Evolutionary conservation across 352 stramenopile species (phyloP).

Genomic region (Globisporangium okanoganense): DNA sequence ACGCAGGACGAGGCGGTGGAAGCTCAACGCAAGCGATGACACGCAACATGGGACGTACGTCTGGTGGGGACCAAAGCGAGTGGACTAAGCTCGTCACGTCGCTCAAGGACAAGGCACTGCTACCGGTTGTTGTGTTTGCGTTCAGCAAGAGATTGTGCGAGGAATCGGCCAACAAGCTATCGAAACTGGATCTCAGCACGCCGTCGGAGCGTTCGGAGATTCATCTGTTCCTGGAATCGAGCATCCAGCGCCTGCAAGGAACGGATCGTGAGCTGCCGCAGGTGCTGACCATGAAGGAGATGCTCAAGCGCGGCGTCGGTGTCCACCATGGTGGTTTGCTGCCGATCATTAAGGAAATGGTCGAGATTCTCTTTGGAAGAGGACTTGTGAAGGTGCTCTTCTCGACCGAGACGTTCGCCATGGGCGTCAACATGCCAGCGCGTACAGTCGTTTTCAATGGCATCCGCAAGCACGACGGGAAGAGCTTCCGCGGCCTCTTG

Average conservation of each 20-base stretch:
- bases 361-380: slow-evolving; percentile 98
- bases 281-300: slow-evolving; percentile 96
- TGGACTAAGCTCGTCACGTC: slow-evolving; percentile 88
- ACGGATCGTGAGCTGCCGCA: slow-evolving; percentile 98
- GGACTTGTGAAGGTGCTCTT: slow-evolving; percentile 98
- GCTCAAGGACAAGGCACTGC: slow-evolving; percentile 89
- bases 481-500: slow-evolving; percentile 86
- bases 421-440: slow-evolving; percentile 99
- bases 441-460: slow-evolving; percentile 96
- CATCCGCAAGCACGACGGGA: slow-evolving; percentile 97
- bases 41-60: slow-evolving; percentile 52
- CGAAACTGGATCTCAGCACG: slow-evolving; percentile 70
- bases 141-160: slow-evolving; percentile 87
- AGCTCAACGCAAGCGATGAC: slow-evolving; percentile 14
- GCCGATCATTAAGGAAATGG: slow-evolving; percentile 99
- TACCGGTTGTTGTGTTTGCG: slow-evolving; percentile 95
- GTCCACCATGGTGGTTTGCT: slow-evolving; percentile 96
- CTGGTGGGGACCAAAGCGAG: slow-evolving; percentile 68
- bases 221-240: slow-evolving; percentile 74
- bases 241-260: slow-evolving; percentile 79
- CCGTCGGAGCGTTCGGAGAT: slow-evolving; percentile 79
- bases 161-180: slow-evolving; percentile 71
- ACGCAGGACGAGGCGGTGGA: slow-evolving; percentile 20
- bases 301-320: slow-evolving; percentile 95
- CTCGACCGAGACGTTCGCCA: slow-evolving; percentile 99